Evolutionary conservation across 805 yeast species (phyloP).

Genomic region (Candida suzukii): DNA sequence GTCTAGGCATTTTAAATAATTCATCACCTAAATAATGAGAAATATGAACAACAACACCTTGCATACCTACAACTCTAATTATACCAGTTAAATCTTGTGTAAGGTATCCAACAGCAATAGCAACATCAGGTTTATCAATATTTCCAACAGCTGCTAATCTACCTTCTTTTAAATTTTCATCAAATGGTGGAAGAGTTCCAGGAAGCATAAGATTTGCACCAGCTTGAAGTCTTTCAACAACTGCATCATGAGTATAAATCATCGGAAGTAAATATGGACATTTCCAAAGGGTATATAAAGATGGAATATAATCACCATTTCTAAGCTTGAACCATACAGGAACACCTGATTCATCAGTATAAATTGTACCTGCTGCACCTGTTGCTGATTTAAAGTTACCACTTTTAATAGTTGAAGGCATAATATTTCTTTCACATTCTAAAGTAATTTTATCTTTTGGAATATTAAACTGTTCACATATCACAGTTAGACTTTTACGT

Average conservation of each 20-base stretch:
- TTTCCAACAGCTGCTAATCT: constrained; percentile 67
- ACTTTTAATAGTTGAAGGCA: constrained; percentile 54
- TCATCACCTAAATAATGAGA: constrained; percentile 66
- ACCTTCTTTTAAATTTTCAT: constrained; percentile 39
- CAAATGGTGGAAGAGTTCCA: constrained; percentile 60
- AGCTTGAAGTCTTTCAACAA: constrained; percentile 57
- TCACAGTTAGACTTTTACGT: constrained; percentile 38
- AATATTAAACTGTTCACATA: constrained; percentile 36
- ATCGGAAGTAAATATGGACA: constrained; percentile 60
- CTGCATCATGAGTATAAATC: constrained; percentile 66
- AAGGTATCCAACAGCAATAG: constrained; percentile 68
- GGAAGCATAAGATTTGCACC: constrained; percentile 84
- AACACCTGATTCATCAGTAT: constrained; percentile 51
- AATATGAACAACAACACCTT: constrained; percentile 75
- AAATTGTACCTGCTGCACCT: constrained; percentile 51
- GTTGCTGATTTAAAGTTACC: constrained; percentile 52
- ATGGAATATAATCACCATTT: constrained; percentile 52
- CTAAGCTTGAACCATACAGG: constrained; percentile 70
- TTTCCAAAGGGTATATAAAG: constrained; percentile 67
- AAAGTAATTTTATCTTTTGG: constrained; percentile 32
- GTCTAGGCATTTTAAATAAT: constrained; percentile 45
- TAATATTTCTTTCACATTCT: constrained; percentile 31
- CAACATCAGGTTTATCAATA: constrained; percentile 49
- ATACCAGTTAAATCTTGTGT: constrained; percentile 37
- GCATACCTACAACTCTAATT: constrained; percentile 46